Conservation (phyloP, 2,329 filamentous ascomycete genomes). For the Venturia carpophila region DNA sequence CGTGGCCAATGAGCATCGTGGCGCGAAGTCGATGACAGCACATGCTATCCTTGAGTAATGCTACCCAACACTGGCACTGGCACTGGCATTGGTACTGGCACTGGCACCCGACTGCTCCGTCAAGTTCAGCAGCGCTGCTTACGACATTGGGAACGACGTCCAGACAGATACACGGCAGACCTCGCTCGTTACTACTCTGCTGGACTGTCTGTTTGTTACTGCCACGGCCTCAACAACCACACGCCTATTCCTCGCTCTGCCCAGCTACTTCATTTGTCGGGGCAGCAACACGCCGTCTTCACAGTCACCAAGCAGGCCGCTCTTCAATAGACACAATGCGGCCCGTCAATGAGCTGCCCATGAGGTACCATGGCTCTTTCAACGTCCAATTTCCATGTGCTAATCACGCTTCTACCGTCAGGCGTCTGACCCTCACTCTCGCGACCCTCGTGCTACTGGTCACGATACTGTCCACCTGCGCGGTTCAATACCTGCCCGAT, state of each 20-base stretch:
- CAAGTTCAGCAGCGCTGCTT: constrained; percentile 2
- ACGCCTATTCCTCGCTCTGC: too few species aligned
- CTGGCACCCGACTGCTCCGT: not conserved
- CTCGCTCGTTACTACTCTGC: not conserved
- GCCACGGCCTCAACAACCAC: too few species aligned
- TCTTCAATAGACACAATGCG: constrained; percentile 9
- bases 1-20: too few species aligned
- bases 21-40: not conserved
- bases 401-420: not conserved
- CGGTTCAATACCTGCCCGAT: constrained; percentile 25
- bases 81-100: too few species aligned
- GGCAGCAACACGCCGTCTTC: not conserved
- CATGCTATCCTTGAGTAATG: not conserved
- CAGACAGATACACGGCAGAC: not conserved
- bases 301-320: not conserved
- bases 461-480: constrained; percentile 21
- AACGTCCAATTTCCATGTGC: not conserved
- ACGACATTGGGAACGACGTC: not conserved
- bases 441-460: constrained; percentile 12
- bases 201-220: not conserved
- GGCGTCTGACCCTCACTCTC: constrained; percentile 12
- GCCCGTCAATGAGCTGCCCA: constrained; percentile 4
- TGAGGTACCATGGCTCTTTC: not conserved
- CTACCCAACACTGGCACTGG: too few species aligned
- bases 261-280: too few species aligned